These are phyloP conservation scores for Exserohilum turcica DNA, from an alignment of 2,329 filamentous ascomycete genomes.

Conservation along the genomic window DNA sequence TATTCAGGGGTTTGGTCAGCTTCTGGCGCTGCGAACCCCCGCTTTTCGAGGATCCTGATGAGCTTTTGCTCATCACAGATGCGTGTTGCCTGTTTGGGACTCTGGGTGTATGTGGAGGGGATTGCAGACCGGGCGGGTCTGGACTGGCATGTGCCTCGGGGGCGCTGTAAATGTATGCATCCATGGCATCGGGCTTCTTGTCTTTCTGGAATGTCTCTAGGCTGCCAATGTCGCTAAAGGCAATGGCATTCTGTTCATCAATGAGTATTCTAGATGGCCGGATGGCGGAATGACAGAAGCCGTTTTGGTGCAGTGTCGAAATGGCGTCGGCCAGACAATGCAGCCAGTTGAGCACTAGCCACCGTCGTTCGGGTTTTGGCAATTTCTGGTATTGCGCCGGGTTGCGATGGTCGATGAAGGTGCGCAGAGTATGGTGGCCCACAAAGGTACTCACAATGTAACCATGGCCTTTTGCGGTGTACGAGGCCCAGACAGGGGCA, in stretches of 20 bases:
- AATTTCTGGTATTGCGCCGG: conserved; percentile 67
- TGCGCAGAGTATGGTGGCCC: conserved; percentile 68
- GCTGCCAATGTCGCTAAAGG: conserved; percentile 66
- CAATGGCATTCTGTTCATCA: conserved; percentile 67
- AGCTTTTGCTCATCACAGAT: conserved; percentile 45
- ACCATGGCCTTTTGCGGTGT: conserved; percentile 66
- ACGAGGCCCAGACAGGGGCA: conserved; percentile 73
- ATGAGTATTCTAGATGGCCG: conserved; percentile 73
- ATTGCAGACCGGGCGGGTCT: conserved; percentile 21
- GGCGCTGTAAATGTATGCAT: conserved; percentile 73
- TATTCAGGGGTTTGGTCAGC: conserved; percentile 41
- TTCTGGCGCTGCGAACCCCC: conserved; percentile 42
- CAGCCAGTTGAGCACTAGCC: conserved; percentile 72
- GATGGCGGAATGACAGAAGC: conserved; percentile 70
- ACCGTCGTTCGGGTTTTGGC: conserved; percentile 63
- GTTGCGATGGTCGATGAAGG: conserved; percentile 66
- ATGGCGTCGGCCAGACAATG: conserved; percentile 73
- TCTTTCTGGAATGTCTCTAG: conserved; percentile 57
- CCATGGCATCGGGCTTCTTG: conserved; percentile 65
- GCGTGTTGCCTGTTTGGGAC: conserved; percentile 30
- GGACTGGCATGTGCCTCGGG: conserved; percentile 60
- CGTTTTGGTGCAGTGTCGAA: conserved; percentile 68
- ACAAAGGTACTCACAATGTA: conserved; percentile 71
- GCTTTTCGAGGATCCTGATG: conserved; percentile 41
- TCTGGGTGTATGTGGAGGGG: conserved; percentile 17